These are phyloP conservation scores for Solanum chaucha DNA, from an alignment of 257 asterid genomes.

Conservation along the genomic window DNA sequence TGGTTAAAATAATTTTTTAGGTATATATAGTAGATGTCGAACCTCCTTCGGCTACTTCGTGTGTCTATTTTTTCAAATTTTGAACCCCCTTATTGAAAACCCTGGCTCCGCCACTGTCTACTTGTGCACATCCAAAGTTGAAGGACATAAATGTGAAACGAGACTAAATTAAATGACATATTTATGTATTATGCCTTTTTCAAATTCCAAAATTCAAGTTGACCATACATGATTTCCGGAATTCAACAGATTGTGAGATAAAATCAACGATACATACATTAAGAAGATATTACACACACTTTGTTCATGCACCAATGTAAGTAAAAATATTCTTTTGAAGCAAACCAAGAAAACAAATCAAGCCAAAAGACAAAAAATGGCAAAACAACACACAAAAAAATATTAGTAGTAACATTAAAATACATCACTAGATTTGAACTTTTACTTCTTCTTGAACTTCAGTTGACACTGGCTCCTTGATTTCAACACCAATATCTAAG, in stretches of 20 bases:
- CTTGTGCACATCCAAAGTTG: no score
- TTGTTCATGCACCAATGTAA: background rate
- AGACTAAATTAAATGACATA: no score
- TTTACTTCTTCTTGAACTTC: slow-evolving; percentile 19
- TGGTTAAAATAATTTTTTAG: no score
- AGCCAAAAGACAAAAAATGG: background rate
- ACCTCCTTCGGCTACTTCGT: no score
- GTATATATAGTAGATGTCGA: no score
- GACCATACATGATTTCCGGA: background rate
- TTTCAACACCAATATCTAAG: slow-evolving; percentile 14
- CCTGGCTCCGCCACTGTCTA: no score
- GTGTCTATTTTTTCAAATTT: no score
- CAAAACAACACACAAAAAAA: background rate
- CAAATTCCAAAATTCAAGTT: background rate
- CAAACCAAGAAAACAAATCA: background rate
- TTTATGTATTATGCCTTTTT: no score
- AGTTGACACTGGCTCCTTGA: slow-evolving; percentile 15
- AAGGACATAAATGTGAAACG: no score
- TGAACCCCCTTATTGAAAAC: no score
- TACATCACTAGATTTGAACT: background rate
- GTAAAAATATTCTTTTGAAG: background rate
- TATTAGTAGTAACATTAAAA: background rate
- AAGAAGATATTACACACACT: background rate
- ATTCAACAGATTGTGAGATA: background rate
- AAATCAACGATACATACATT: no score